phyloP scores from a whole-genome alignment of 352 stramenopile genomes.

The Blastocystis hominis region DNA sequence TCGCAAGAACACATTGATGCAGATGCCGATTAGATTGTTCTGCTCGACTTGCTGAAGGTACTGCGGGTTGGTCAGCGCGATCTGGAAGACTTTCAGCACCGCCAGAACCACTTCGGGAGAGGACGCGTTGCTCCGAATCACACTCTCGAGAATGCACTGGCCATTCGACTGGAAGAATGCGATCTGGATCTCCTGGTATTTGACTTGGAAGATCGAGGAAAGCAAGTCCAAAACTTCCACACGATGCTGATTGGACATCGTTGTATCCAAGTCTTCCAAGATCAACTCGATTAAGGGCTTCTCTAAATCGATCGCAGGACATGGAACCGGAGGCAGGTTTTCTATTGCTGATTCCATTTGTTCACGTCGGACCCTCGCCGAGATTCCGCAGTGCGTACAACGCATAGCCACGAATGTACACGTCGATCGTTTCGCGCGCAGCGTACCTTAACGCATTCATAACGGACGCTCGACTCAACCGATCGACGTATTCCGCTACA shows the following conservation, averaged over 20 bases:
- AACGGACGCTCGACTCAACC: not conserved
- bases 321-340: not conserved
- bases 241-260: not conserved
- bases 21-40: constrained; percentile 4
- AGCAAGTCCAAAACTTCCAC: not conserved
- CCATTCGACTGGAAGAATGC: not conserved
- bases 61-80: not conserved
- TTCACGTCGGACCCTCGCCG: not conserved
- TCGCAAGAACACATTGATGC: constrained; percentile 22
- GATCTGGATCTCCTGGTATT: not conserved
- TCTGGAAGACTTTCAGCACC: not conserved
- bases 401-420: constrained; percentile 37
- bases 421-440: not conserved
- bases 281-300: not conserved
- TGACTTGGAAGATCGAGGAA: not conserved
- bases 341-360: not conserved
- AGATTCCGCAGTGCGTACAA: not conserved
- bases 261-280: not conserved
- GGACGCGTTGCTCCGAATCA: not conserved
- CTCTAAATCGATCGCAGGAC: constrained; percentile 12
- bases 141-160: not conserved
- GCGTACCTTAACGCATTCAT: not conserved
- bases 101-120: not conserved
- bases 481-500: not conserved
- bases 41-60: not conserved